Base-by-base conservation (phyloP, 257 asterid species). In the Avicennia marina region DNA sequence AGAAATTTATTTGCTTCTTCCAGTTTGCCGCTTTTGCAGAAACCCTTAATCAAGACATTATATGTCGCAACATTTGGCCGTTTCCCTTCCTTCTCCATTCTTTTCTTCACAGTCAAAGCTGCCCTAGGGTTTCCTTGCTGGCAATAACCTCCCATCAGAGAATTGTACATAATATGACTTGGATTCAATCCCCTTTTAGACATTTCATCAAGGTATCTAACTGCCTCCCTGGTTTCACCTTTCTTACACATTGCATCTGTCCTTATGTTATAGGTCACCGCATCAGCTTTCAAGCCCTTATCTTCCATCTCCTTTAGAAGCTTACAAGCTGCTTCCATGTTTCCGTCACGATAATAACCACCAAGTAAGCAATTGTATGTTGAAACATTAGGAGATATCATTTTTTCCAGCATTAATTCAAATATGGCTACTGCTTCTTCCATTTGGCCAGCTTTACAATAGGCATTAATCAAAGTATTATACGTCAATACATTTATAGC, bases 81-180 rank as follows among this genome's bases (percentile, higher is more conserved):
- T 49, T 75, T 91, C 38, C 96, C 88, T 60, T 81, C 95, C 62
- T 75, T 91, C 77, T 83, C 93, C 96, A 88, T 85, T 73, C 86
- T 79, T 66, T 75, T 81, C 80, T 73, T 88, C 70, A 91, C 25
- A 25, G 75, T 54, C 70, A 81, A 67, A 63, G 95, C 95, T 33
- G 79, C 94, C 26, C 25, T 72, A 15, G 74, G 71, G 65, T 81
- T 85, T 64, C 89, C 81, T 56, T 81, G 89, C 54, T 56, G 65
- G 75, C 84, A 81, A 58, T 83, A 88, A 36, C 96, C 95, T 65
- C 69, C 78, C 62, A 91, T 74, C 71, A 85, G 44, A 53, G 72
- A 66, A 60, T 88, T 91, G 64, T 88, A 91, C 4, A 89, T 85
- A 55, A 91, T 43, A 40, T 81, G 96, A 61, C 75, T 81, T 5